Evolutionary conservation across 1,284 basidiomycete species (phyloP).

Genomic region (Mycosarcoma maydis): DNA sequence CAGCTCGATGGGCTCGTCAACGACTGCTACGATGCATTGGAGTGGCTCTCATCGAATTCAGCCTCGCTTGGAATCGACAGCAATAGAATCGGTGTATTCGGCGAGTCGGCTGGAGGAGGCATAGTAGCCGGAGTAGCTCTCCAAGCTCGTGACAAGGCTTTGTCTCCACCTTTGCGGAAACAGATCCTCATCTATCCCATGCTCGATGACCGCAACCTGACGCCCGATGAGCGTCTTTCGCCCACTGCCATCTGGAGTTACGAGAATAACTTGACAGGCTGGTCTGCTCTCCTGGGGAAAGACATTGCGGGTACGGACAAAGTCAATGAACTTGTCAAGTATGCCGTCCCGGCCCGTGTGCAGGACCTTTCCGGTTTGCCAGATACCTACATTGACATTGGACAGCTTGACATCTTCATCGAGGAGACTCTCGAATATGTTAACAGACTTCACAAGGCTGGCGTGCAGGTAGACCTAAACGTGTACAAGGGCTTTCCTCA

Average conservation of each 20-base stretch:
- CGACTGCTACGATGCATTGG: constrained; percentile 30
- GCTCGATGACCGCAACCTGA: constrained; percentile 32
- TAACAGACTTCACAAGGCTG: constrained; percentile 19
- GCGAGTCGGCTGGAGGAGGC: constrained; percentile 35
- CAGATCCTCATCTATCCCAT: constrained; percentile 40
- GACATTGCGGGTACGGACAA: constrained; percentile 16
- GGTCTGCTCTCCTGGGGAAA: constrained; percentile 23
- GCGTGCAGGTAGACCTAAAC: constrained; percentile 24
- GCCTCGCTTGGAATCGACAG: constrained; percentile 18
- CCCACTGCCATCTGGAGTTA: constrained; percentile 19
- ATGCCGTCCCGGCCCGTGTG: constrained; percentile 22
- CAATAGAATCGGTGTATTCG: constrained; percentile 21
- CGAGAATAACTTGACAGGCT: constrained; percentile 20
- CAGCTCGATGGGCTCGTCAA: constrained; percentile 22
- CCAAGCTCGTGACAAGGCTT: constrained; percentile 19
- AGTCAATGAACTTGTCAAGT: constrained; percentile 16
- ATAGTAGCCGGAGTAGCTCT: constrained; percentile 33
- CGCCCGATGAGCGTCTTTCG: constrained; percentile 11
- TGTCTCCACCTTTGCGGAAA: constrained; percentile 26
- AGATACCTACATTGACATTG: constrained; percentile 29
- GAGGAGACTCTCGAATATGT: constrained; percentile 21
- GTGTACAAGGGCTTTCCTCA: constrained; percentile 27
- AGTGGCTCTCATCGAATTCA: constrained; percentile 24
- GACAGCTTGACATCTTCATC: constrained; percentile 36
- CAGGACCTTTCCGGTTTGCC: constrained; percentile 17